Conservation (phyloP, 192 early-diverging fungal genomes). For the Gigaspora rosea region DNA sequence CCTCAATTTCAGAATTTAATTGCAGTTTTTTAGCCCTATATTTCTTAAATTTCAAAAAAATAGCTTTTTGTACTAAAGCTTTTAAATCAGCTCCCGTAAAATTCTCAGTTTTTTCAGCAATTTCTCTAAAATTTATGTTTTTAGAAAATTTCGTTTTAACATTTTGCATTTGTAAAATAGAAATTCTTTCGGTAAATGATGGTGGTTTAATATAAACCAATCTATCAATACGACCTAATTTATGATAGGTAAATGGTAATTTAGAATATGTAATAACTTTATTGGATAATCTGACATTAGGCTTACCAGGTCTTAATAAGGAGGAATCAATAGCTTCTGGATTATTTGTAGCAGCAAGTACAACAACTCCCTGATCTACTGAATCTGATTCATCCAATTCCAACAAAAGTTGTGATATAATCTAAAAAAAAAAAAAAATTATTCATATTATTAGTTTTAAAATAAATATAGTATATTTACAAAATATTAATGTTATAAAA, state of each 20-base stretch:
- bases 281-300: neutral
- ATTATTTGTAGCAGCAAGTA: constrained; percentile 90
- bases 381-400: constrained; percentile 73
- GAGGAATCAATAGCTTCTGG: constrained; percentile 71
- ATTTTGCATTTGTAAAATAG: constrained; percentile 64
- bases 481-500: too few relatives aligned
- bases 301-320: constrained; percentile 74
- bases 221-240: constrained; percentile 75
- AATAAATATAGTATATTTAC: too few relatives aligned
- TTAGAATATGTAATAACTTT: neutral
- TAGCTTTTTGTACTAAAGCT: constrained; percentile 59
- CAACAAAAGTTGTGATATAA: constrained; percentile 75
- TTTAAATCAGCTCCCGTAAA: constrained; percentile 72
- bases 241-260: neutral
- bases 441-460: neutral
- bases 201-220: constrained; percentile 73
- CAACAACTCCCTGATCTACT: constrained; percentile 58
- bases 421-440: constrained; percentile 35
- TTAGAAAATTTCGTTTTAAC: constrained; percentile 36
- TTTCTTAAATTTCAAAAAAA: constrained; percentile 52
- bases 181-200: constrained; percentile 51
- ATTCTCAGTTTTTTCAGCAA: constrained; percentile 54
- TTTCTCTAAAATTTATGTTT: constrained; percentile 38
- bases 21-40: constrained; percentile 28
- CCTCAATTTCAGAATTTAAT: neutral